Base-by-base conservation (phyloP, 345 rosid species). In the Diplotaxis tenuifolia region DNA sequence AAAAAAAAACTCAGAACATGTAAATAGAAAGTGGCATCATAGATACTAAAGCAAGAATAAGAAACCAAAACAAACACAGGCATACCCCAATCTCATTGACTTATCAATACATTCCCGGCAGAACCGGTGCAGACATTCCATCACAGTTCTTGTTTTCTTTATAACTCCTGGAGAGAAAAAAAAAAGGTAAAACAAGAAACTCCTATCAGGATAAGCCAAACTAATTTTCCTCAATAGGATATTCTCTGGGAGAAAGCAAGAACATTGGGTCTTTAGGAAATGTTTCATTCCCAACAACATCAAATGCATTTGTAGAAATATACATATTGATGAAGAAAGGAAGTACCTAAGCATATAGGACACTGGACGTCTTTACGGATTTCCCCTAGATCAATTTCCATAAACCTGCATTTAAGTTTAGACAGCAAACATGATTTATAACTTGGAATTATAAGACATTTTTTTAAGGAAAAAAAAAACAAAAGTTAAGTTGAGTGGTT, bases 101-200 rank as follows among this genome's bases (percentile, higher is more conserved):
- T 87, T 89, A 83, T 86, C 97, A 32, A 91, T 89, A 81, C 97
- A 91, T 79, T 87, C 93, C 70, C 92, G 78, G 74, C 97, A 91
- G 81, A 91, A 91, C 22, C 97, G 87, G 80, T 91, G 95, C 67
- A 91, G 78, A 66, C 97, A 91, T 72, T 91, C 97, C 93, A 86
- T 91, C 34, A 91, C 95, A 67, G 97, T 89, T 76, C 95, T 85
- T 28, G 97, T 91, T 75, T 89, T 91, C 71, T 83, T 86, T 56
- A 91, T 91, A 71, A 91, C 86, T 52, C 97, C 97, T 89, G 70
- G 31, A 25, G 28, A 25, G 15, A 40, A 12, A 14, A 53, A 71
- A 38, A 75, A 1, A 22, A 9, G 7, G 57, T 53, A 75, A 36
- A 36, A 12, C 55, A 36, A 45, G 38, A 70, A 70, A 57, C 62